phyloP scores from a whole-genome alignment of 192 early-diverging fungal genomes.

The Powellomyces hirtus region DNA sequence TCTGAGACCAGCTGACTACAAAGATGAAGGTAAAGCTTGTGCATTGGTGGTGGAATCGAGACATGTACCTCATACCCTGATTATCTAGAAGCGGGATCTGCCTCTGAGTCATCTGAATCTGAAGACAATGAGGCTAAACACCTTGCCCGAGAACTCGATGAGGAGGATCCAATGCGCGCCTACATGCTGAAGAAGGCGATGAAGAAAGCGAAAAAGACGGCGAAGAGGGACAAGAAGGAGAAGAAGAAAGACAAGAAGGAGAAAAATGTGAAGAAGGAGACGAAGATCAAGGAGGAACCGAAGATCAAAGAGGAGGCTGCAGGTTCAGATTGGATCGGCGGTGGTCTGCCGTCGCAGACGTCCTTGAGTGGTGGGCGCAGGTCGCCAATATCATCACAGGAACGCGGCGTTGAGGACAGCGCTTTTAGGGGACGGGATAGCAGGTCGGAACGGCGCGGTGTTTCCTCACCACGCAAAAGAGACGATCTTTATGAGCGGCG shows the following conservation, averaged over 20 bases:
- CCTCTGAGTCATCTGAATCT: constrained; percentile 8
- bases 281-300: constrained; percentile 1
- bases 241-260: constrained; percentile 37
- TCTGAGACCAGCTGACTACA: constrained; percentile 19
- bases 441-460: not conserved
- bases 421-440: not conserved
- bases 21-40: not conserved
- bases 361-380: no score
- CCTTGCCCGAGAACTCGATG: constrained; percentile 23
- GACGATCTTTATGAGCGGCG: no score
- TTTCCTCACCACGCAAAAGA: not conserved
- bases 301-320: not conserved
- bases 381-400: no score
- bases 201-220: constrained; percentile 24
- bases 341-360: no score
- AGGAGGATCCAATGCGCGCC: constrained; percentile 46
- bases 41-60: not conserved
- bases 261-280: constrained; percentile 20
- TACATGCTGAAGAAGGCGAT: constrained; percentile 28
- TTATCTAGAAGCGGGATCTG: not conserved
- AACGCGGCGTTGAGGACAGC: not conserved
- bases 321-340: no score
- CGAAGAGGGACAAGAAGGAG: constrained; percentile 31
- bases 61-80: not conserved
- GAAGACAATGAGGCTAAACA: constrained; percentile 23